A percentile compares a stretch with the other conserved stretches of the same genome.
Evolutionary conservation across 805 yeast species (phyloP).

Genomic region (Metschnikowia anglica): DNA sequence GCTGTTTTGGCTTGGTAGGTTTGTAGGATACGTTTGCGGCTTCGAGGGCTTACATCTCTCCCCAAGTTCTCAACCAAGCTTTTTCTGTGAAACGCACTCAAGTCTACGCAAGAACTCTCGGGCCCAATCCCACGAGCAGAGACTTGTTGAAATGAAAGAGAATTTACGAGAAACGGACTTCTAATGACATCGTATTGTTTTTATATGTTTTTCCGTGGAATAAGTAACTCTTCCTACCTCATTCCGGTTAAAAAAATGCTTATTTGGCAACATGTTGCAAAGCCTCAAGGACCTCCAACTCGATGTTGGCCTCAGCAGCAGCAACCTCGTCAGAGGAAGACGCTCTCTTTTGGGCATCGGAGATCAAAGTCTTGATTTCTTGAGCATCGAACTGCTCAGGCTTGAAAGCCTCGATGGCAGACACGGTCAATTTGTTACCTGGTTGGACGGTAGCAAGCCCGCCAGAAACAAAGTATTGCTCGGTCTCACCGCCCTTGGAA

Average conservation of each 20-base stretch:
- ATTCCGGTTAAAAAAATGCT: constrained; percentile 10
- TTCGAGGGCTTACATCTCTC: too few relatives aligned
- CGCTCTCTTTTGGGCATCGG: constrained; percentile 93
- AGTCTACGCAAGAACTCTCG: too few relatives aligned
- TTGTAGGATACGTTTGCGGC: too few relatives aligned
- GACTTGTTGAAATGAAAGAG: too few relatives aligned
- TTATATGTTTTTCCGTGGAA: not conserved
- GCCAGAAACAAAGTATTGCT: constrained; percentile 88
- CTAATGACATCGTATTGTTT: not conserved
- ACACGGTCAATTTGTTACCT: constrained; percentile 83
- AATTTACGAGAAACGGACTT: not conserved
- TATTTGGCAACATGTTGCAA: constrained; percentile 78
- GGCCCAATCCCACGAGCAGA: too few relatives aligned
- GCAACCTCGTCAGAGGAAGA: constrained; percentile 80
- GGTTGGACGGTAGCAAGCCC: constrained; percentile 97
- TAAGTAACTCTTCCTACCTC: not conserved
- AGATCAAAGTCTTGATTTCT: constrained; percentile 73
- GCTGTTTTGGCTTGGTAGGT: too few relatives aligned
- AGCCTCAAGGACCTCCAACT: constrained; percentile 95
- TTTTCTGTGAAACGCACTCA: too few relatives aligned
- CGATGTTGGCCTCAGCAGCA: constrained; percentile 93
- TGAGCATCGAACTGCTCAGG: constrained; percentile 81
- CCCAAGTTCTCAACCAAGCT: too few relatives aligned
- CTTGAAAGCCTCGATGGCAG: constrained; percentile 94
- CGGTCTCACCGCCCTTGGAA: constrained; percentile 67